phyloP scores from a whole-genome alignment of 768 basidiomycete species.

The Lyophyllum semitale region DNA sequence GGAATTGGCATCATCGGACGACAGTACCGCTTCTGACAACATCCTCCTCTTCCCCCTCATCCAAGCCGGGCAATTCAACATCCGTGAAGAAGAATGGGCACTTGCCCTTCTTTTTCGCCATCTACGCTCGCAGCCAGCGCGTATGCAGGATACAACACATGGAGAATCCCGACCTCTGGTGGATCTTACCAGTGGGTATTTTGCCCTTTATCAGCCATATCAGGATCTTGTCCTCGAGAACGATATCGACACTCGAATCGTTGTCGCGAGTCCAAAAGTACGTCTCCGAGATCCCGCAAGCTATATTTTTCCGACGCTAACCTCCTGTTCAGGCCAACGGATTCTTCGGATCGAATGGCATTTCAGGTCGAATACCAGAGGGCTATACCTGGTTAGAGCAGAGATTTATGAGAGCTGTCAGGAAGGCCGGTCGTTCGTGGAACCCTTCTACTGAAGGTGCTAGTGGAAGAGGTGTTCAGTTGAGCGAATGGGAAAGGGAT shows the following conservation, averaged over 20 bases:
- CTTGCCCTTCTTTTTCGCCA: constrained; percentile 54
- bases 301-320: not conserved
- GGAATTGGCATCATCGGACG: not conserved
- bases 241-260: constrained; percentile 64
- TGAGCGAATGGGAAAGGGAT: constrained; percentile 84
- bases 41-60: constrained; percentile 79
- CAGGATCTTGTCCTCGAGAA: constrained; percentile 67
- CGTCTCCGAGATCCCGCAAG: constrained; percentile 13
- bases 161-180: constrained; percentile 41
- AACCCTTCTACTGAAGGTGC: constrained; percentile 17
- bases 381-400: constrained; percentile 90
- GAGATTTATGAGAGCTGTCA: constrained; percentile 72
- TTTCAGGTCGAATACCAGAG: constrained; percentile 94
- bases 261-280: constrained; percentile 88
- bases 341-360: constrained; percentile 85
- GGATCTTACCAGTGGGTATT: constrained; percentile 95
- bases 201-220: constrained; percentile 82
- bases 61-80: constrained; percentile 85
- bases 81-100: constrained; percentile 81
- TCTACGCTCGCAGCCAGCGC: not conserved
- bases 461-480: constrained; percentile 53
- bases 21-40: constrained; percentile 25
- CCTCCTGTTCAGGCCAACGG: constrained; percentile 78
- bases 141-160: constrained; percentile 20
- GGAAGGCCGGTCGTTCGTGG: constrained; percentile 46